Conservation (phyloP, 768 basidiomycete species). For the Auricularia auricula-judae region DNA sequence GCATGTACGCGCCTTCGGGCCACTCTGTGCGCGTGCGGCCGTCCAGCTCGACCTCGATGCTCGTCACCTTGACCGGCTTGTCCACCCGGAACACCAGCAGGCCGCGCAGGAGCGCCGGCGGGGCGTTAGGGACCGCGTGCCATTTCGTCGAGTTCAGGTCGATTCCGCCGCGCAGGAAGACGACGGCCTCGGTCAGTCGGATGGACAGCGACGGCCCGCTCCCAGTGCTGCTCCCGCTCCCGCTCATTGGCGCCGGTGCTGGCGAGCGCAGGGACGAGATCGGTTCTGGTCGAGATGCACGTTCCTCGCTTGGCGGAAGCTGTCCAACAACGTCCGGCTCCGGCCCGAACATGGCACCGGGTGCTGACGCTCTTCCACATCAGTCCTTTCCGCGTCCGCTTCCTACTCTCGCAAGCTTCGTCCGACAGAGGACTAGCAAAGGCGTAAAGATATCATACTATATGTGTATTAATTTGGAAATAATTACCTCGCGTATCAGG, state of each 20-base stretch:
- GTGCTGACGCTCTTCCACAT: too few species aligned
- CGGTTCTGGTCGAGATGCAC: too few species aligned
- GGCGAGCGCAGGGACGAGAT: too few species aligned
- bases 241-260: not conserved
- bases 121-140: constrained; percentile 18
- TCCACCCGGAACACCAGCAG: constrained; percentile 49
- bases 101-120: constrained; percentile 52
- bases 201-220: constrained; percentile 30
- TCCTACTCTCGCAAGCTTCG: too few species aligned
- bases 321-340: too few species aligned
- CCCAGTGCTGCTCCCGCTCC: not conserved
- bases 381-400: too few species aligned
- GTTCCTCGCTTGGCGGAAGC: too few species aligned
- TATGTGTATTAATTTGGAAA: too few species aligned
- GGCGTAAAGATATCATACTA: too few species aligned
- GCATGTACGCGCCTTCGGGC: constrained; percentile 61
- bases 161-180: constrained; percentile 44
- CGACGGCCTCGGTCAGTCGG: constrained; percentile 60
- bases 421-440: too few species aligned
- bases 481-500: too few species aligned
- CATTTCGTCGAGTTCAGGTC: constrained; percentile 20
- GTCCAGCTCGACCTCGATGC: constrained; percentile 70
- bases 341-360: too few species aligned
- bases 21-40: constrained; percentile 65
- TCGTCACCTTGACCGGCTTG: constrained; percentile 78